Conservation (phyloP, 257 asterid species). For the Cordia subcordata region DNA sequence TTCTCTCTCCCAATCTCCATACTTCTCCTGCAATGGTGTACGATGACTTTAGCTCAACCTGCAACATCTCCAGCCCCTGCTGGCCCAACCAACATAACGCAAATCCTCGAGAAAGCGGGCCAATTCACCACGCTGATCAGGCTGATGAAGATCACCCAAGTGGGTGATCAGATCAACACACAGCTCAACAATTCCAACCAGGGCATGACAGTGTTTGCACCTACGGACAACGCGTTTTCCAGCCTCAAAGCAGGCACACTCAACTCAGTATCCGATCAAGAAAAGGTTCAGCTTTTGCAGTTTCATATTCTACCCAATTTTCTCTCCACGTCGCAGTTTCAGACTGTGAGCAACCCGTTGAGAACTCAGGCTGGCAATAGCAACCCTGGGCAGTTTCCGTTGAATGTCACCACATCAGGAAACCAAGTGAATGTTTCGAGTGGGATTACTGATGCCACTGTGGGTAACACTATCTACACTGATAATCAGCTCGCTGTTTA, state of each 20-base stretch:
- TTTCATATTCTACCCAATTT: conserved; percentile 64
- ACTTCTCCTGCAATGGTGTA: conserved; percentile 30
- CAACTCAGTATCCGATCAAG: conserved; percentile 64
- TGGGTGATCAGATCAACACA: conserved; percentile 62
- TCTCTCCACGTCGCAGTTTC: conserved; percentile 62
- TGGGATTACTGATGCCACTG: conserved; percentile 66
- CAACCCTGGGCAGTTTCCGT: conserved; percentile 42
- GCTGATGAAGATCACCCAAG: conserved; percentile 53
- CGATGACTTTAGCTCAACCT: conserved; percentile 41
- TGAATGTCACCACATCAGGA: conserved; percentile 71
- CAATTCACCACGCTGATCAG: conserved; percentile 71
- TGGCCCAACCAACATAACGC: conserved; percentile 76
- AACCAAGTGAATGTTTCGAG: conserved; percentile 78
- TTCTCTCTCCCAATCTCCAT: background rate
- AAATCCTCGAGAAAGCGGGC: conserved; percentile 89
- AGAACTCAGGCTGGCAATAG: conserved; percentile 83
- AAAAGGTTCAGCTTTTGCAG: conserved; percentile 56
- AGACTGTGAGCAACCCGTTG: conserved; percentile 78
- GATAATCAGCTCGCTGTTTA: conserved; percentile 76
- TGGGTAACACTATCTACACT: conserved; percentile 53
- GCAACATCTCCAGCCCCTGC: conserved; percentile 55
- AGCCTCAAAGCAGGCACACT: conserved; percentile 60
- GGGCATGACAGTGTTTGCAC: conserved; percentile 75
- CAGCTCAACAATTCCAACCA: conserved; percentile 82
- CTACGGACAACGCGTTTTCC: conserved; percentile 71